Percentiles rank a stretch among this genome's conserved stretches.
phyloP scores from a whole-genome alignment of 2,329 filamentous ascomycete genomes.

The Scedosporium aurantiacum region DNA sequence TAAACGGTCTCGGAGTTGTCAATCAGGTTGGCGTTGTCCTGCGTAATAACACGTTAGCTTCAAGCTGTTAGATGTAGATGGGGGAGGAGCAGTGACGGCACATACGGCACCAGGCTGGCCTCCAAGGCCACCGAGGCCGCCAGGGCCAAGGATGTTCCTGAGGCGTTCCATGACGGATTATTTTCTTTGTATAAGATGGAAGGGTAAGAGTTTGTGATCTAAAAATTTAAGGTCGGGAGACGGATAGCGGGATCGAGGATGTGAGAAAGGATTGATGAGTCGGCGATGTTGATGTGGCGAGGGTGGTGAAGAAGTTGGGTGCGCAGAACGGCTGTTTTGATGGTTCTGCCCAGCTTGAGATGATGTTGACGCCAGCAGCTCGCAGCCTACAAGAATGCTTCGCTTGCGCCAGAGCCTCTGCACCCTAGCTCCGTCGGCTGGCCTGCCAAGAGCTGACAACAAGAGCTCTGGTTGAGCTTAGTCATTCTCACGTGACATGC shows the following conservation, averaged over 20 bases:
- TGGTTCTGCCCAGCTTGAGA: slow-evolving; percentile 6
- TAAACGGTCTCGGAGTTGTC: slow-evolving; percentile 99
- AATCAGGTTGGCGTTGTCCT: slow-evolving; percentile 87
- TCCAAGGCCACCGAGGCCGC: slow-evolving; percentile 50
- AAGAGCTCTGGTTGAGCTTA: no score
- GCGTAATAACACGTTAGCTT: background rate
- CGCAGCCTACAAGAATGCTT: slow-evolving; percentile 16
- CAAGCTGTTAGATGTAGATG: background rate
- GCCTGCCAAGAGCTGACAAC: no score
- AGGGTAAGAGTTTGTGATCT: background rate
- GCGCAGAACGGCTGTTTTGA: background rate
- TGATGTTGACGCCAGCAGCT: slow-evolving; percentile 22
- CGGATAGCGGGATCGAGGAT: background rate
- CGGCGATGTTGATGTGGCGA: background rate
- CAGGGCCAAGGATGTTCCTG: slow-evolving; percentile 75
- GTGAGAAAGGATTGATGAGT: background rate
- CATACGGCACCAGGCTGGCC: slow-evolving; percentile 21
- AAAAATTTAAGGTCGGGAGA: background rate
- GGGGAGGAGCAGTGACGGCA: background rate
- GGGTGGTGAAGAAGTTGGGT: background rate
- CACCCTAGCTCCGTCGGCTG: no score
- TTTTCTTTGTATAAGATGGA: background rate
- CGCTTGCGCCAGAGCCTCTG: slow-evolving; percentile 3
- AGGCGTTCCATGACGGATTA: slow-evolving; percentile 69
- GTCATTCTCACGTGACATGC: no score